These are phyloP conservation scores for Rosa hybrid DNA, from an alignment of 331 rosid species.

Conservation along the genomic window DNA sequence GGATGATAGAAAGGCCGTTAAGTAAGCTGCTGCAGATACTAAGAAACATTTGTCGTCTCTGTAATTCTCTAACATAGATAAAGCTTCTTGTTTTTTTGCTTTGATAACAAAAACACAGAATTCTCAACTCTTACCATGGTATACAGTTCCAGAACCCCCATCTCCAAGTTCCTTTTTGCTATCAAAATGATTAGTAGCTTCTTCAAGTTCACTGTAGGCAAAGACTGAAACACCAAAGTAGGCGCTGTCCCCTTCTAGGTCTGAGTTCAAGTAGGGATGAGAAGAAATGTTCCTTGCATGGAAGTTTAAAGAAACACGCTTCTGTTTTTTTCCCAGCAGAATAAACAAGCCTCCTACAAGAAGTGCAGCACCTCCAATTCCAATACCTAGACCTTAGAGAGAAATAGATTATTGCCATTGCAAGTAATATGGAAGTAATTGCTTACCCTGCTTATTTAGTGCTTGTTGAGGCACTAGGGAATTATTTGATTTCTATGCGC, in stretches of 20 bases:
- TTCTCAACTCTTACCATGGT: conserved; percentile 46
- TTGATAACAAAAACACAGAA: not conserved
- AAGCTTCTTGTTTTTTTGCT: not conserved
- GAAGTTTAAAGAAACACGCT: conserved; percentile 17
- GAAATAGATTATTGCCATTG: not conserved
- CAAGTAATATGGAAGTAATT: not conserved
- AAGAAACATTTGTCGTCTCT: not conserved
- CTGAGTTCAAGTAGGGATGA: conserved; percentile 33
- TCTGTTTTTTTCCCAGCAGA: conserved; percentile 22
- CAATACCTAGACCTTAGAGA: conserved; percentile 35
- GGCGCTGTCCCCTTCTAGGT: conserved; percentile 35
- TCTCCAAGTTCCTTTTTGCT: conserved; percentile 56
- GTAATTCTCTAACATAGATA: not conserved
- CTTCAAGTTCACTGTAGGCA: conserved; percentile 61
- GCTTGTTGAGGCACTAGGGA: not conserved
- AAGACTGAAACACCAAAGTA: conserved; percentile 56
- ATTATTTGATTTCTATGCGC: not conserved
- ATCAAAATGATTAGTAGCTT: conserved; percentile 63
- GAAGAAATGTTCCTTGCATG: conserved; percentile 33
- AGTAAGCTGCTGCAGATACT: not conserved
- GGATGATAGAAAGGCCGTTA: not conserved
- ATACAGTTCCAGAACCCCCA: conserved; percentile 83
- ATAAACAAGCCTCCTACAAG: conserved; percentile 13
- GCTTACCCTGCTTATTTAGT: not conserved
- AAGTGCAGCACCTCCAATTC: conserved; percentile 29